Evolutionary conservation across 768 basidiomycete genomes (phyloP), one percentile per base, ranked within the genome.

Genomic region (Suillus placidus): DNA sequence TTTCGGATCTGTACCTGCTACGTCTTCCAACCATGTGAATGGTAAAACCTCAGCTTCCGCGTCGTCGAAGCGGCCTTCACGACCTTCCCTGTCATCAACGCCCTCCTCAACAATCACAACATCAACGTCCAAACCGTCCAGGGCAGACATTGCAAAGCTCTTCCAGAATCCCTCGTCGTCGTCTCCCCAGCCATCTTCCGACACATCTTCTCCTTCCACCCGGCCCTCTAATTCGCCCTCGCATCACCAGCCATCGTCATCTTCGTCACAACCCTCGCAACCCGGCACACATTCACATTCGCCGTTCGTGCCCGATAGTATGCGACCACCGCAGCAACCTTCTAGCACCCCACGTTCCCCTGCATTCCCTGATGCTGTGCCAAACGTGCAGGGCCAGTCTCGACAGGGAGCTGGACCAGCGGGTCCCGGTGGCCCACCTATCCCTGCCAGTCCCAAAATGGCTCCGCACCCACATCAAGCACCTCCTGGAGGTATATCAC

Each of bases 1-100:
- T 52, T 95, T 95, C 79, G 93, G 94, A 73, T 83, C 90, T 32
- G 87, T 95, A 45, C 87, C 88, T 52, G 88, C 85, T 61, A 82
- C 82, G 37, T 81, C 72, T 37, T 66, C 76, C 14, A 64, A 81
- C 66, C 84, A 88, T 75, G 79, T 85, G 66, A 91, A 91, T 77
- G 89, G 89, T 64, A 90, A 89, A 77, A 71, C 81, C 30, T 79
- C 83, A 57, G 80, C 85, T 68, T 82, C 83, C 40, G 74, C 82
- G 60, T 74, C 82, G 49, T 77, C 79, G 65, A 74, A 74, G 67
- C 67, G 76, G 64, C 62, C 70, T 70, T 65, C 74, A 71, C 72
- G 77, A 38, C 70, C 74, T 40, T 16, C 67, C n/a, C 49, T 69
- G 14, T 67, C 72, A 9, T 66, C 74, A 1, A 23, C 67, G 0